phyloP scores from a whole-genome alignment of 345 rosid genomes.

The Aquilaria sinensis region DNA sequence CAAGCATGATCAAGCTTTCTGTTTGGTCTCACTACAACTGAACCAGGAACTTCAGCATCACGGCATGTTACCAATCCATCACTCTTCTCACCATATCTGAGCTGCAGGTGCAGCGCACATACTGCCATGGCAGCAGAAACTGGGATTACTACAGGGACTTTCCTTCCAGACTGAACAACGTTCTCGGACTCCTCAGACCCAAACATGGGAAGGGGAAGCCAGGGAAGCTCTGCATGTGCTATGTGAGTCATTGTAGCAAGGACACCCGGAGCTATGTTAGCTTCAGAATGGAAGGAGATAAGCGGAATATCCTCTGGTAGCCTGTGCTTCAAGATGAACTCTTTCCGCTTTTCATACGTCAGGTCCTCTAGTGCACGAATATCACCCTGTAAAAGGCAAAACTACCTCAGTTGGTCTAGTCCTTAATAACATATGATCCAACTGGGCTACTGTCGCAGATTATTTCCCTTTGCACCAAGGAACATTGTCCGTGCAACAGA shows the following conservation, averaged over 20 bases:
- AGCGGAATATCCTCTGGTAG: constrained; percentile 48
- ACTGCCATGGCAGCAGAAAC: constrained; percentile 56
- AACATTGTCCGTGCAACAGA: too few relatives aligned
- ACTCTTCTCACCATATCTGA: constrained; percentile 68
- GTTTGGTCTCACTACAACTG: constrained; percentile 45
- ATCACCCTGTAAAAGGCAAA: constrained; percentile 39
- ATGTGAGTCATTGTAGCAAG: constrained; percentile 56
- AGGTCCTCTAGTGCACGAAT: constrained; percentile 66
- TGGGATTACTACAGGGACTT: constrained; percentile 53
- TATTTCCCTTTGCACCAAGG: too few relatives aligned
- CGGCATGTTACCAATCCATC: constrained; percentile 57
- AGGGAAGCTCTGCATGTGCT: constrained; percentile 68
- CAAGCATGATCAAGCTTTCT: constrained; percentile 56
- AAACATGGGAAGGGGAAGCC: constrained; percentile 42
- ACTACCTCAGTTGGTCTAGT: too few relatives aligned
- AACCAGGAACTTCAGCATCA: constrained; percentile 67
- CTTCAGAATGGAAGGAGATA: constrained; percentile 56
- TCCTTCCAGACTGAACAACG: constrained; percentile 26
- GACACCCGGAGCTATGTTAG: constrained; percentile 44
- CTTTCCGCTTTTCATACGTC: constrained; percentile 47
- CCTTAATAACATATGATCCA: too few relatives aligned
- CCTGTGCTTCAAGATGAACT: constrained; percentile 51
- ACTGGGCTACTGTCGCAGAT: too few relatives aligned
- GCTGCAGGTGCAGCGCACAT: constrained; percentile 54
- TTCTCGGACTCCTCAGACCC: constrained; percentile 21